phyloP scores from a whole-genome alignment of 1,284 basidiomycete genomes.

The Cryptococcus floricola region DNA sequence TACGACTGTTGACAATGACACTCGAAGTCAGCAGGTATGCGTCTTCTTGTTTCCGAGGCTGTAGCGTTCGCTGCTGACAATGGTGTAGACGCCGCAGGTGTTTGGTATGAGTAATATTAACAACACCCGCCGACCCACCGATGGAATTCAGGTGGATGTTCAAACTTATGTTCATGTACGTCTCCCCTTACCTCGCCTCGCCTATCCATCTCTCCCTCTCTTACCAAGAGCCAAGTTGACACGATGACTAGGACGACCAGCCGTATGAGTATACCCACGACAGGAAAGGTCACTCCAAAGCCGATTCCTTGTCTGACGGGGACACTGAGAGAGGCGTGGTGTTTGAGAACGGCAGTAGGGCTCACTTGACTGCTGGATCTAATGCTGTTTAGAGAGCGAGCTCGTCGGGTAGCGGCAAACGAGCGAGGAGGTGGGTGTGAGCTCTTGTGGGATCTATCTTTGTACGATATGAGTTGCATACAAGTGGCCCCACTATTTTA shows the following conservation, averaged over 20 bases:
- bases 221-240: not conserved
- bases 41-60: too few relatives aligned
- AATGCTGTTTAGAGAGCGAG: not conserved
- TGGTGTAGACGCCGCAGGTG: not conserved
- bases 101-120: not conserved
- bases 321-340: not conserved
- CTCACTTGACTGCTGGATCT: not conserved
- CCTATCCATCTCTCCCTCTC: too few relatives aligned
- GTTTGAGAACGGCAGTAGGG: not conserved
- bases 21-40: not conserved
- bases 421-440: too few relatives aligned
- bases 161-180: slow-evolving; percentile 1
- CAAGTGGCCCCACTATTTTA: too few relatives aligned
- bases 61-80: too few relatives aligned
- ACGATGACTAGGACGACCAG: not conserved
- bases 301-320: not conserved
- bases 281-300: not conserved
- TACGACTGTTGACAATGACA: not conserved
- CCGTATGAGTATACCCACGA: not conserved
- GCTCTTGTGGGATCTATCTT: too few relatives aligned
- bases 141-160: not conserved
- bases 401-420: too few relatives aligned
- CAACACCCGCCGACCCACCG: not conserved
- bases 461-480: too few relatives aligned
- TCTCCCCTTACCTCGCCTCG: not conserved